Conservation (phyloP, 2,329 filamentous ascomycete species). For the Chrysoporthe puriensis region DNA sequence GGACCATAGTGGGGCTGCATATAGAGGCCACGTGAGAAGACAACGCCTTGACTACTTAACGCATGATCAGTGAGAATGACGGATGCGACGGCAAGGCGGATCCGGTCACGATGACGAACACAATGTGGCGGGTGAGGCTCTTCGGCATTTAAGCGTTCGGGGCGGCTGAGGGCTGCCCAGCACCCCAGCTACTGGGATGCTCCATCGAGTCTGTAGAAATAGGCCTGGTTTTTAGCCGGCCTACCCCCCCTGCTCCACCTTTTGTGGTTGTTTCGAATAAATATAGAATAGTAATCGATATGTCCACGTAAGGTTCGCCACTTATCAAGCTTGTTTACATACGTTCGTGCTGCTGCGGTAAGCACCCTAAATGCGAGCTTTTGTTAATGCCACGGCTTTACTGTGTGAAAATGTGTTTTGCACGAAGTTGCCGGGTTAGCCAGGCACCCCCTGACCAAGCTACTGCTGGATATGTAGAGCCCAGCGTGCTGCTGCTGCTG, state of each 20-base stretch:
- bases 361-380: not conserved
- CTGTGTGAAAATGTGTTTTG: no score
- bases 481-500: not conserved
- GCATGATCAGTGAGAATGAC: not conserved
- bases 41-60: not conserved
- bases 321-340: not conserved
- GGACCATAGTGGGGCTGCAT: not conserved
- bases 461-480: not conserved
- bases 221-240: not conserved
- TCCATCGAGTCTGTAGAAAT: not conserved
- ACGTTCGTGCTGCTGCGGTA: not conserved
- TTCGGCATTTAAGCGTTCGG: not conserved
- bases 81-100: not conserved
- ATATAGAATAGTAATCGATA: not conserved
- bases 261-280: not conserved
- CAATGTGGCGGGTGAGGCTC: not conserved
- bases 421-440: not conserved
- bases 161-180: not conserved
- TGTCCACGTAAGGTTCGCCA: not conserved
- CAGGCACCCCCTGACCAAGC: not conserved
- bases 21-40: not conserved
- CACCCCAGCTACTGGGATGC: not conserved
- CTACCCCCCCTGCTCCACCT: not conserved
- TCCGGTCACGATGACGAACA: not conserved
- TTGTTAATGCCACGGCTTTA: not conserved